phyloP scores from a whole-genome alignment of 2,329 filamentous ascomycete genomes.

The Phaeophleospora eucalypticola region DNA sequence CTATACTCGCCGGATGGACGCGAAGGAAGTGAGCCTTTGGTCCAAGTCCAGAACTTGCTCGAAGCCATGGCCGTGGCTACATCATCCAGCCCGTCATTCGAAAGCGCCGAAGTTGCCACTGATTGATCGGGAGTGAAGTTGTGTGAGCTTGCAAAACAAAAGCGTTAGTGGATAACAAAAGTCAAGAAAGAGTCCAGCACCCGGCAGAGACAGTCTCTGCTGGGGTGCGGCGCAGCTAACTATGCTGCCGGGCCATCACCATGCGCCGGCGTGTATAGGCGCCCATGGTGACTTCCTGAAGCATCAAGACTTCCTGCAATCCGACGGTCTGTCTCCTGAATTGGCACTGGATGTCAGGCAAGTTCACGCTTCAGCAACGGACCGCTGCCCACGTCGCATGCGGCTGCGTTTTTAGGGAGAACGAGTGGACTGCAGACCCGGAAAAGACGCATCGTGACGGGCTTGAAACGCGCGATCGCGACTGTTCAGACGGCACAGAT shows the following conservation, averaged over 20 bases:
- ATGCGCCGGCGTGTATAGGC: neutral
- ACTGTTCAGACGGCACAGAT: neutral
- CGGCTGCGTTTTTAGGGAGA: constrained; percentile 1
- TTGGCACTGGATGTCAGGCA: neutral
- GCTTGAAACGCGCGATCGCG: constrained; percentile 1
- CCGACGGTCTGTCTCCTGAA: neutral
- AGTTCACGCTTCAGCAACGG: constrained; percentile 1
- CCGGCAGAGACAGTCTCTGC: neutral
- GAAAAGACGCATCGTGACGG: neutral
- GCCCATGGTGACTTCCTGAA: neutral
- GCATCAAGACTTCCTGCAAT: neutral
- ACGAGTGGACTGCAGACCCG: neutral
- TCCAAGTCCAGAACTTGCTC: constrained; percentile 2
- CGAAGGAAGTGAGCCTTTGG: neutral
- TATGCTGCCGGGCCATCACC: neutral
- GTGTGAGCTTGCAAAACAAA: too few relatives aligned
- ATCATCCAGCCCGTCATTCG: neutral
- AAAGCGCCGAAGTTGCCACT: too few relatives aligned
- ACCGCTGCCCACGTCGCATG: neutral
- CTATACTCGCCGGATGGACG: neutral
- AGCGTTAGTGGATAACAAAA: too few relatives aligned
- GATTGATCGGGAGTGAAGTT: too few relatives aligned
- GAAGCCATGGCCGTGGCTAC: neutral
- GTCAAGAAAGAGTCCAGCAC: neutral
- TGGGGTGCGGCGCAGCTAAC: neutral